Base-by-base conservation (phyloP, 2,329 filamentous ascomycete genomes). In the Calonectria pteridis region DNA sequence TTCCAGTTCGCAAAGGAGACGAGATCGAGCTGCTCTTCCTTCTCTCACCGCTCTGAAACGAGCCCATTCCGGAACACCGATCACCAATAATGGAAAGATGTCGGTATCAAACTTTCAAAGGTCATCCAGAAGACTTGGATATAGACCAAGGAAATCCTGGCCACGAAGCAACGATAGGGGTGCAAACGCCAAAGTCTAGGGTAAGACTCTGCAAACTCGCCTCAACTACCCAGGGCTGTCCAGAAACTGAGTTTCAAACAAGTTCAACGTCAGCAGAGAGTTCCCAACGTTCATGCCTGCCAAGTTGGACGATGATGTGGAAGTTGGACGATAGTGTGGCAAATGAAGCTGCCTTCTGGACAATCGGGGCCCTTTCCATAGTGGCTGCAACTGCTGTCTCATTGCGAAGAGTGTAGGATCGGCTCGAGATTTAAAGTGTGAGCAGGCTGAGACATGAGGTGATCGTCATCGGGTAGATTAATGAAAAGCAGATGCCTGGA, bases 91-190 rank as follows among this genome's bases (percentile, higher is more conserved):
- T 10, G 72, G 67, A 11, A 80, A 80, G 3, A 76, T 14, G 1
- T 80, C 69, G 31, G 77, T 78, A n/a, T 80, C 78, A 18, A 80
- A 80, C 7, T 67, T 71, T 73, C 77, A 80, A 20, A 80, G 73
- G 23, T 80, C 78, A 11, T 77, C 71, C 0, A 80, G 69, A 0
- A 80, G 33, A 1, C 20, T 10, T 2, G 73, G 75, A 18, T 75
- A 68, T 3, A 70, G 66, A 11, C 77, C 70, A 0, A 80, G 67
- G 1, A 80, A 37, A 23, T 79, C 76, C 18, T 79, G 67, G 4
- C 78, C 78, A 29, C 78, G 79, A 10, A 80, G 68, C 0, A 76
- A 51, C 3, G 78, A 79, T 77, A 3, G 77, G 65, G 26, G 80
- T 76, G 31, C 77, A 79, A 2, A 75, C 76, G 23, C 77, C 78